phyloP scores from a whole-genome alignment of 495 filamentous ascomycete species.

The Xylaria cubensis region DNA sequence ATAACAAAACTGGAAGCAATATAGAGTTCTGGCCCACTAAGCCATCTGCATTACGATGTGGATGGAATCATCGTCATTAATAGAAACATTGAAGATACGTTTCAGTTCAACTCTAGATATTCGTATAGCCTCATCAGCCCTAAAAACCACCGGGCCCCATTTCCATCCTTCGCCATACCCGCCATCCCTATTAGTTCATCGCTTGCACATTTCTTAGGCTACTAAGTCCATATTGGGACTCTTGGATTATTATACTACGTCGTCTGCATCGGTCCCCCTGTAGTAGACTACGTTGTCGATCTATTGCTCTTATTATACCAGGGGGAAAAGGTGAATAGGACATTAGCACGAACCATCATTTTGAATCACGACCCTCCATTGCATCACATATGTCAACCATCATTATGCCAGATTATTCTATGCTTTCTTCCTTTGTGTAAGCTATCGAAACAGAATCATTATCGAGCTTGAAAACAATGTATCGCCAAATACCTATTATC shows the following conservation, averaged over 20 bases:
- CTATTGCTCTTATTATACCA: neutral
- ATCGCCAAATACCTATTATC: neutral
- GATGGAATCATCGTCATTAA: neutral
- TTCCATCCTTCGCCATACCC: neutral
- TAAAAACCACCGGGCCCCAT: neutral
- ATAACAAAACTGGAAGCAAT: slow-evolving; percentile 20
- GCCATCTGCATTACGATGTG: neutral
- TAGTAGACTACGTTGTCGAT: neutral
- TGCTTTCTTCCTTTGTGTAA: neutral
- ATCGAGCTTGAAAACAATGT: neutral
- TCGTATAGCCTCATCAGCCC: slow-evolving; percentile 4
- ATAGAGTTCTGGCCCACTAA: slow-evolving; percentile 13
- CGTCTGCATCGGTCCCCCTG: neutral
- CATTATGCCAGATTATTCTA: neutral
- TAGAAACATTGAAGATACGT: neutral
- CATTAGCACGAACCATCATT: neutral
- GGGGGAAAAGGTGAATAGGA: neutral
- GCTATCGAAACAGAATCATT: neutral
- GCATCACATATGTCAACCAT: neutral
- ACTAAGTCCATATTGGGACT: neutral
- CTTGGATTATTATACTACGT: slow-evolving; percentile 5
- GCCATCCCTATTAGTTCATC: neutral
- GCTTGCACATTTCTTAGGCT: neutral
- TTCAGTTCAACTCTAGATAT: neutral
- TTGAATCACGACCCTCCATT: neutral